phyloP scores from a whole-genome alignment of 2,329 filamentous ascomycete species.

The Penicillium sp. region DNA sequence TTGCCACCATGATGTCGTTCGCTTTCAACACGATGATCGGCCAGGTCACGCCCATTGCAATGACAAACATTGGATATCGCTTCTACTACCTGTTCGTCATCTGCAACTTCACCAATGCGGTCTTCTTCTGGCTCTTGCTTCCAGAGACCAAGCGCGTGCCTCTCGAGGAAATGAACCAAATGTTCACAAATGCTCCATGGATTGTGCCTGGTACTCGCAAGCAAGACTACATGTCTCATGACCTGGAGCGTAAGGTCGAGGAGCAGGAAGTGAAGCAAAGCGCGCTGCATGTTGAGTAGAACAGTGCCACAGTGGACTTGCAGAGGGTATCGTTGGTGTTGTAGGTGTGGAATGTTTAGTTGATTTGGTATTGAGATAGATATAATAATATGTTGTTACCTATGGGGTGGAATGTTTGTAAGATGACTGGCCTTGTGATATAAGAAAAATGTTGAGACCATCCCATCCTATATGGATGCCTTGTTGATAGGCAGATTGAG shows the following conservation, averaged over 20 bases:
- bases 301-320: neutral
- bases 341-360: neutral
- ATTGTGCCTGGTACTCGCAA: slow-evolving; percentile 60
- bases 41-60: slow-evolving; percentile 62
- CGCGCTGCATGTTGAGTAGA: slow-evolving; percentile 17
- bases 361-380: neutral
- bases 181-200: slow-evolving; percentile 64
- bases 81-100: slow-evolving; percentile 63
- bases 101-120: slow-evolving; percentile 66
- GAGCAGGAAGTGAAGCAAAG: slow-evolving; percentile 55
- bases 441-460: no score
- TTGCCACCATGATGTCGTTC: slow-evolving; percentile 70
- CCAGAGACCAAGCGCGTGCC: slow-evolving; percentile 64
- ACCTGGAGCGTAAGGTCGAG: slow-evolving; percentile 58
- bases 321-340: neutral
- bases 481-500: no score
- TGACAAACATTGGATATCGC: slow-evolving; percentile 53
- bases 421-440: neutral
- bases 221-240: slow-evolving; percentile 52
- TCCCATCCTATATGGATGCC: no score
- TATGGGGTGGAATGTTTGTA: neutral
- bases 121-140: slow-evolving; percentile 66
- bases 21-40: slow-evolving; percentile 77
- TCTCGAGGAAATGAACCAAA: slow-evolving; percentile 66
- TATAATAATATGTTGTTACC: neutral